Evolutionary conservation across 2,329 filamentous ascomycete species (phyloP).

Genomic region (Penicillium occitanis): DNA sequence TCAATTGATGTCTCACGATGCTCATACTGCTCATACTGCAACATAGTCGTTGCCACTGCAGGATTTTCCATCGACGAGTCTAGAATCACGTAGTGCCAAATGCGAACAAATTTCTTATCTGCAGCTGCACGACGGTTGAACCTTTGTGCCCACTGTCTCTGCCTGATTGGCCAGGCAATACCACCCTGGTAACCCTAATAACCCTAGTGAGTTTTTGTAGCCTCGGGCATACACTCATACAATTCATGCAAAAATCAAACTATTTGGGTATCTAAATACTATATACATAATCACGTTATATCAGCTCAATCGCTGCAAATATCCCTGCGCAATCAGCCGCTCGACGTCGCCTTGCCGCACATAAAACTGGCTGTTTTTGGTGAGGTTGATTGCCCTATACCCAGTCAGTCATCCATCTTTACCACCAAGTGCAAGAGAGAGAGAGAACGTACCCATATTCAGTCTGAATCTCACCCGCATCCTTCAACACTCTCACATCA

Average conservation of each 20-base stretch:
- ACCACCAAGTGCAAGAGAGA: not conserved
- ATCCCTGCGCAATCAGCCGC: slow-evolving; percentile 88
- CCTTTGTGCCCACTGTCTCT: not conserved
- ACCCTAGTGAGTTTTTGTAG: not conserved
- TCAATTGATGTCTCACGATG: not conserved
- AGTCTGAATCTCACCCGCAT: slow-evolving; percentile 97
- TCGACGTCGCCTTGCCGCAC: slow-evolving; percentile 96
- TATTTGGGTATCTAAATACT: slow-evolving; percentile 15
- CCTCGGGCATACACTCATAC: not conserved
- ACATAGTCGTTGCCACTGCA: not conserved
- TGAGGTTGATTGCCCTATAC: slow-evolving; percentile 82
- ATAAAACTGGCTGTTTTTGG: slow-evolving; percentile 97
- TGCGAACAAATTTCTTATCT: not conserved
- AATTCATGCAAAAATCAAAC: not conserved
- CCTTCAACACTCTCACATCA: slow-evolving; percentile 91
- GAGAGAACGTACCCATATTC: slow-evolving; percentile 79
- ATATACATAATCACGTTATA: slow-evolving; percentile 18
- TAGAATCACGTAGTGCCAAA: slow-evolving; percentile 1
- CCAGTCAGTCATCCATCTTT: not conserved
- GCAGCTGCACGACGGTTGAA: slow-evolving; percentile 1
- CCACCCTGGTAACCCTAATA: not conserved
- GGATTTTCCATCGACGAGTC: not conserved
- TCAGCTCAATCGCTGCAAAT: slow-evolving; percentile 86
- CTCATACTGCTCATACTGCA: not conserved
- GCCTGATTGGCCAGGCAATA: not conserved